Conservation (phyloP, 192 early-diverging fungal genomes). For the Rhizoclosmatium sp. region DNA sequence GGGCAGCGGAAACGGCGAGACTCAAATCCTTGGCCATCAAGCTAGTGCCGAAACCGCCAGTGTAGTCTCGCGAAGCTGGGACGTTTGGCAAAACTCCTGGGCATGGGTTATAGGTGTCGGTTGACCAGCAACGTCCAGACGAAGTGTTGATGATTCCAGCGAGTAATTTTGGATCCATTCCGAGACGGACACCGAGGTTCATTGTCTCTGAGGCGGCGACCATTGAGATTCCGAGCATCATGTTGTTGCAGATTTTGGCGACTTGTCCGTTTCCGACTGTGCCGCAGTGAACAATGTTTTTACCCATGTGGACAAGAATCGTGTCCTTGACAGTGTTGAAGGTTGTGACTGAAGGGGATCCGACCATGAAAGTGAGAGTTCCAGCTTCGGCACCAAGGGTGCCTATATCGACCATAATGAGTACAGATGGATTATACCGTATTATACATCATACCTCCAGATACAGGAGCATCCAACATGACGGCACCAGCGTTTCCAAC, state of each 20-base stretch:
- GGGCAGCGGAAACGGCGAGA: conserved; percentile 86
- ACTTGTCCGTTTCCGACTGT: conserved; percentile 84
- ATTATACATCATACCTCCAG: conserved; percentile 71
- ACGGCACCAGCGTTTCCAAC: conserved; percentile 67
- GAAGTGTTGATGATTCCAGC: conserved; percentile 89
- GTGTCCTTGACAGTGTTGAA: conserved; percentile 71
- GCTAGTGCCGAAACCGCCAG: conserved; percentile 87
- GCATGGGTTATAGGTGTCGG: conserved; percentile 90
- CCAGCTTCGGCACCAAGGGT: conserved; percentile 86
- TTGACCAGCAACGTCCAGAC: conserved; percentile 90
- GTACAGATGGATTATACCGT: not conserved
- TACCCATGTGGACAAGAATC: conserved; percentile 75
- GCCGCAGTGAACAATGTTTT: conserved; percentile 90
- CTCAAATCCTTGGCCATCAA: conserved; percentile 96
- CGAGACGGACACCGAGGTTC: conserved; percentile 86
- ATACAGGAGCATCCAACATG: conserved; percentile 91
- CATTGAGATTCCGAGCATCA: conserved; percentile 95
- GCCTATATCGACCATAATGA: conserved; percentile 47
- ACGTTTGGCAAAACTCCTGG: conserved; percentile 83
- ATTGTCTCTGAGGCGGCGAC: conserved; percentile 91
- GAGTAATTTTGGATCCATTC: conserved; percentile 87
- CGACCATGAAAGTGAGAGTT: conserved; percentile 97
- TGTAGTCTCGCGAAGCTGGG: conserved; percentile 80
- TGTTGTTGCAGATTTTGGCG: conserved; percentile 98
- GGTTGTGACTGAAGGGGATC: conserved; percentile 61